Evolutionary conservation across 768 basidiomycete genomes (phyloP).

Genomic region (Rhodotorula sphaerocarpa): DNA sequence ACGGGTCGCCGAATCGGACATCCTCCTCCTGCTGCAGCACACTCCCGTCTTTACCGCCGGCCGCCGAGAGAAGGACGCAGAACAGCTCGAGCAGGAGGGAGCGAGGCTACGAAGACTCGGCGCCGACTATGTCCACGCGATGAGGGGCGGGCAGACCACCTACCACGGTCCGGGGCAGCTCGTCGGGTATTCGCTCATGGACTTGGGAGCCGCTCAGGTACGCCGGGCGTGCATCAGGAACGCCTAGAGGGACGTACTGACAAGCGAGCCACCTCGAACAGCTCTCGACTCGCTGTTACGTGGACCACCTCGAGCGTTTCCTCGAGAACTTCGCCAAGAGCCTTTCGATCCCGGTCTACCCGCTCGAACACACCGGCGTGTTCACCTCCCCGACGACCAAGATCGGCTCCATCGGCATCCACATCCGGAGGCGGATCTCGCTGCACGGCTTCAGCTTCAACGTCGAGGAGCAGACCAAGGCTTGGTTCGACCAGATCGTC

Average conservation of each 20-base stretch:
- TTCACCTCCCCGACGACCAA: slow-evolving; percentile 75
- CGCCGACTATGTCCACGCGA: slow-evolving; percentile 74
- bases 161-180: slow-evolving; percentile 97
- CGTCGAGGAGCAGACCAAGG: slow-evolving; percentile 65
- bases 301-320: slow-evolving; percentile 68
- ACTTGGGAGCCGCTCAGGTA: slow-evolving; percentile 71
- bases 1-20: slow-evolving; percentile 46
- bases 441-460: slow-evolving; percentile 93
- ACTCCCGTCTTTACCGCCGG: slow-evolving; percentile 90
- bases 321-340: slow-evolving; percentile 56
- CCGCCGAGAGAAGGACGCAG: slow-evolving; percentile 61
- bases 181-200: slow-evolving; percentile 87
- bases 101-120: slow-evolving; percentile 65
- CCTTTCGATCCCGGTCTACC: slow-evolving; percentile 10
- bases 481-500: slow-evolving; percentile 79
- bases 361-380: slow-evolving; percentile 63
- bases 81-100: slow-evolving; percentile 43
- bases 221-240: slow-evolving; percentile 37
- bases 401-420: slow-evolving; percentile 90
- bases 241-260: too few species aligned
- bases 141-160: slow-evolving; percentile 85
- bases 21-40: slow-evolving; percentile 77
- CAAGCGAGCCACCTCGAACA: background rate
- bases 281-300: slow-evolving; percentile 63
- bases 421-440: slow-evolving; percentile 86